These are phyloP conservation scores for Dinochytrium kinnereticum DNA, from an alignment of 371 early-diverging fungal genomes.

Conservation along the genomic window DNA sequence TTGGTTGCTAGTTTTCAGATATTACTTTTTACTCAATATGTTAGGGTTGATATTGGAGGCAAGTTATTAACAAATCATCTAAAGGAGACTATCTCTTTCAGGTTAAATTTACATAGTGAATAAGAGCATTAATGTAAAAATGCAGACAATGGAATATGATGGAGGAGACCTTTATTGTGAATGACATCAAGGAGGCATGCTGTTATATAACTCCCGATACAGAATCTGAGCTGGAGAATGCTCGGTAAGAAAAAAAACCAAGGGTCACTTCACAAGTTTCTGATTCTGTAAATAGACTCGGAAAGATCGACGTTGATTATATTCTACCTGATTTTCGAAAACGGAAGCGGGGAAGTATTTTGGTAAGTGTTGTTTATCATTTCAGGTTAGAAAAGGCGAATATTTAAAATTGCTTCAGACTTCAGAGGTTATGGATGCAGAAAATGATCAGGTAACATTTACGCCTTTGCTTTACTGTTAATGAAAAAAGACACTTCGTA, in stretches of 20 bases:
- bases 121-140: no score
- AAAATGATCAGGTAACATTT: slow-evolving; percentile 1
- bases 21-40: not conserved
- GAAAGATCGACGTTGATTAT: slow-evolving; percentile 65
- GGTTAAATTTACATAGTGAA: no score
- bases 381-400: not conserved
- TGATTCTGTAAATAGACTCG: not conserved
- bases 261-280: no score
- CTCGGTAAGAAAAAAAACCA: slow-evolving; percentile 64
- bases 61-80: slow-evolving; percentile 83
- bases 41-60: slow-evolving; percentile 82
- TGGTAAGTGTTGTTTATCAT: not conserved
- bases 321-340: slow-evolving; percentile 79
- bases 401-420: not conserved
- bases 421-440: not conserved
- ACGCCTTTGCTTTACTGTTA: not conserved
- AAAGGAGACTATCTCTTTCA: slow-evolving; percentile 87
- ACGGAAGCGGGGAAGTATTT: slow-evolving; percentile 65
- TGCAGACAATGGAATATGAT: slow-evolving; percentile 85
- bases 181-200: slow-evolving; percentile 81
- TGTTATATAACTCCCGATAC: slow-evolving; percentile 79
- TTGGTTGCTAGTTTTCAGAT: not conserved
- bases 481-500: slow-evolving; percentile 68
- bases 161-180: slow-evolving; percentile 86
- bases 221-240: slow-evolving; percentile 65